These are phyloP conservation scores for Aspergillus ruber DNA, from an alignment of 2,329 filamentous ascomycete species.

Conservation along the genomic window DNA sequence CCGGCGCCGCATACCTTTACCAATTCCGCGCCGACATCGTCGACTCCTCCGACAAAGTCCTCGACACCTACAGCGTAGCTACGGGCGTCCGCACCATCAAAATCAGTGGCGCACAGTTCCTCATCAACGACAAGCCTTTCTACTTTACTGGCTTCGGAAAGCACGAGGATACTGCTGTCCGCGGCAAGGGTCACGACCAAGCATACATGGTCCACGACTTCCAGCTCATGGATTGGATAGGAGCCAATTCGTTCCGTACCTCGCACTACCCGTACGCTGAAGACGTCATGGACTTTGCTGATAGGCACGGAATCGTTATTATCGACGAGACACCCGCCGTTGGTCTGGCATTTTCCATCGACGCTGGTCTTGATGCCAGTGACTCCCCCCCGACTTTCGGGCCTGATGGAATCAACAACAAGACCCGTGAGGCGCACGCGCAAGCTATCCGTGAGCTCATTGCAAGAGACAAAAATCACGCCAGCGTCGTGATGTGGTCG, in stretches of 20 bases:
- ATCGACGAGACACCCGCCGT: constrained; percentile 24
- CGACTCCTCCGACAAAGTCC: background rate
- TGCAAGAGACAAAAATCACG: constrained; percentile 21
- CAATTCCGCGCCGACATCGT: constrained; percentile 14
- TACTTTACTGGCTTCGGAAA: constrained; percentile 27
- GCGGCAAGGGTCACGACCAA: constrained; percentile 23
- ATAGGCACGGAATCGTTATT: constrained; percentile 22
- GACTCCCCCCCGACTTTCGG: background rate
- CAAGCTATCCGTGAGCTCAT: constrained; percentile 19
- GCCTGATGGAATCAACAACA: background rate
- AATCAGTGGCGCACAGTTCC: constrained; percentile 14
- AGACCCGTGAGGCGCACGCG: constrained; percentile 9
- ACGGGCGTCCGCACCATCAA: constrained; percentile 18
- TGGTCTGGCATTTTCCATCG: constrained; percentile 14
- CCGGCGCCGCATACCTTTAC: constrained; percentile 22
- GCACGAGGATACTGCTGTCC: constrained; percentile 22
- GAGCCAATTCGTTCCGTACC: constrained; percentile 27
- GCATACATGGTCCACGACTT: constrained; percentile 29
- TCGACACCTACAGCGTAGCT: constrained; percentile 17
- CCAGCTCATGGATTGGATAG: constrained; percentile 22
- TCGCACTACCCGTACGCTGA: constrained; percentile 26
- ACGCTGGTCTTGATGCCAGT: constrained; percentile 6
- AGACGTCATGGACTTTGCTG: constrained; percentile 23
- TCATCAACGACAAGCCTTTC: constrained; percentile 22
- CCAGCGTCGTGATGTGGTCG: constrained; percentile 21